phyloP scores from a whole-genome alignment of 2,329 filamentous ascomycete species.

The Shiraia bambusicola region DNA sequence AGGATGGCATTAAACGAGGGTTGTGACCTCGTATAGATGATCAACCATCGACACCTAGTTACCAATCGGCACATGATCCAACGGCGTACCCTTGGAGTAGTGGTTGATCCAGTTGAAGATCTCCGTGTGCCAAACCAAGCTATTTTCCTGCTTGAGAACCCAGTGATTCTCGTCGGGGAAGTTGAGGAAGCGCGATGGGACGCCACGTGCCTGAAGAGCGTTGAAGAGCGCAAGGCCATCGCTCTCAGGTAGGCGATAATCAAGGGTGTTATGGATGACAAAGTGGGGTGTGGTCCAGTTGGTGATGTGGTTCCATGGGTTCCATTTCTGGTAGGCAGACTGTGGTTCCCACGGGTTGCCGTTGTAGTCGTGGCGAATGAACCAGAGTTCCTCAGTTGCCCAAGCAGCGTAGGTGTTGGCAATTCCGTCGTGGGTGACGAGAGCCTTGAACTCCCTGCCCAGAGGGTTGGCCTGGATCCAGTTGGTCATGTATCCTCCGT shows the following conservation, averaged over 20 bases:
- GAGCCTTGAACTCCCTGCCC: slow-evolving; percentile 79
- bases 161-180: slow-evolving; percentile 81
- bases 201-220: slow-evolving; percentile 71
- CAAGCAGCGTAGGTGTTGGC: slow-evolving; percentile 60
- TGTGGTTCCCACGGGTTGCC: slow-evolving; percentile 35
- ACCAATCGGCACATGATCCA: slow-evolving; percentile 34
- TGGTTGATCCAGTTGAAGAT: slow-evolving; percentile 46
- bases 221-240: slow-evolving; percentile 87
- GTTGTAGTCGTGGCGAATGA: slow-evolving; percentile 50
- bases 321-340: slow-evolving; percentile 56
- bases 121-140: slow-evolving; percentile 79
- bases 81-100: slow-evolving; percentile 32
- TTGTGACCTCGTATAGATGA: too few relatives aligned
- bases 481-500: slow-evolving; percentile 55
- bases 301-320: slow-evolving; percentile 57
- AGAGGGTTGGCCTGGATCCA: slow-evolving; percentile 89
- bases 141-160: slow-evolving; percentile 89
- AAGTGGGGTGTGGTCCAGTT: slow-evolving; percentile 87
- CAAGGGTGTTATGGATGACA: slow-evolving; percentile 85
- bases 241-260: slow-evolving; percentile 82
- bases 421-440: slow-evolving; percentile 86
- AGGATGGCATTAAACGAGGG: background rate
- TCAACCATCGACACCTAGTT: slow-evolving; percentile 16
- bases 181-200: slow-evolving; percentile 75
- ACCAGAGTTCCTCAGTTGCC: slow-evolving; percentile 54